A percentile compares a stretch with the other conserved stretches of the same genome.
These are phyloP conservation scores for Trichoderma asperelloides DNA, from an alignment of 495 filamentous ascomycete species.

Conservation along the genomic window DNA sequence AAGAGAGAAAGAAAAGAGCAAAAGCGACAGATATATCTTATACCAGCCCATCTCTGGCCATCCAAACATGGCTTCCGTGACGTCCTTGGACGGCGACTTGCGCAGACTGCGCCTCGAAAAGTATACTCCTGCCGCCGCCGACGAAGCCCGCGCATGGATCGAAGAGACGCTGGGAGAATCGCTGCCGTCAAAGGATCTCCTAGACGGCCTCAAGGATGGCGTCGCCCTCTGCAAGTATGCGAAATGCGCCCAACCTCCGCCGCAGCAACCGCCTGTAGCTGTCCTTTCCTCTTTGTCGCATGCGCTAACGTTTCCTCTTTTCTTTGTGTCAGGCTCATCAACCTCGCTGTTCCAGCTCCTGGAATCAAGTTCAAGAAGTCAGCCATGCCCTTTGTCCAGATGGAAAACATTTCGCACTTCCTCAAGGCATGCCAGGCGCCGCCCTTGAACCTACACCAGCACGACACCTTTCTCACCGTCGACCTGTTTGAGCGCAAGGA, in stretches of 20 bases:
- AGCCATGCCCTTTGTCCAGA: slow-evolving; percentile 95
- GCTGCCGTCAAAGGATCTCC: slow-evolving; percentile 63
- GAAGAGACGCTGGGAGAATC: slow-evolving; percentile 68
- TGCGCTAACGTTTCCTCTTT: slow-evolving; percentile 15
- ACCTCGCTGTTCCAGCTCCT: slow-evolving; percentile 66
- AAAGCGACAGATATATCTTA: not conserved
- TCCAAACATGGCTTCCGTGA: slow-evolving; percentile 76
- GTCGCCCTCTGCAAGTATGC: slow-evolving; percentile 79
- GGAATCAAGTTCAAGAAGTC: slow-evolving; percentile 74
- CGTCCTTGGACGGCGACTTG: slow-evolving; percentile 92
- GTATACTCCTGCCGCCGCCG: slow-evolving; percentile 87
- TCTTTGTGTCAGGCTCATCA: slow-evolving; percentile 56
- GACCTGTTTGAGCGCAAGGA: slow-evolving; percentile 96
- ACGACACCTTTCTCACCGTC: slow-evolving; percentile 95
- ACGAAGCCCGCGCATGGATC: slow-evolving; percentile 82
- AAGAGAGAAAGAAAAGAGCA: not conserved
- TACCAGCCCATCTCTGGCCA: not conserved
- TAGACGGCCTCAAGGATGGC: slow-evolving; percentile 83
- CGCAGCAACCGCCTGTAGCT: not conserved
- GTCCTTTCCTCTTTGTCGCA: not conserved
- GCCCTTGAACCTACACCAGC: slow-evolving; percentile 78
- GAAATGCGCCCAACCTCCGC: not conserved
- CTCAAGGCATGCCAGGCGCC: slow-evolving; percentile 75
- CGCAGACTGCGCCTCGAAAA: slow-evolving; percentile 84
- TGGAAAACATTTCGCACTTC: slow-evolving; percentile 99